These are phyloP conservation scores for Globisporangium acanthophoron DNA, from an alignment of 352 stramenopile species.

Conservation along the genomic window DNA sequence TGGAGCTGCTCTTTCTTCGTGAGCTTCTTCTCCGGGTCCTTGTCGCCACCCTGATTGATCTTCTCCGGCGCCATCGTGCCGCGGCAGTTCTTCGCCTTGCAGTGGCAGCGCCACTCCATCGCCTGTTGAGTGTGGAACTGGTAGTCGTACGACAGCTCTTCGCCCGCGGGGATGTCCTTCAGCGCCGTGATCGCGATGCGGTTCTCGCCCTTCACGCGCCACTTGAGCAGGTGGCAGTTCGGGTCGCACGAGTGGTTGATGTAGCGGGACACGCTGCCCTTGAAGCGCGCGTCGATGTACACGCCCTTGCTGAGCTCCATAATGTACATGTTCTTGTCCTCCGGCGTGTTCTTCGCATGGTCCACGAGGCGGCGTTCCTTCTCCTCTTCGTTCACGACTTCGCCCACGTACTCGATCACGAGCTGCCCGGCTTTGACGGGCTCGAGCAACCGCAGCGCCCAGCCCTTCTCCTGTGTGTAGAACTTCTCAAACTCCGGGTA, in stretches of 20 bases:
- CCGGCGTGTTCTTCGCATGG: slow-evolving; percentile 81
- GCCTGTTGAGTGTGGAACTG: slow-evolving; percentile 89
- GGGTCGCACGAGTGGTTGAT: slow-evolving; percentile 97
- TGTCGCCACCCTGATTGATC: slow-evolving; percentile 31
- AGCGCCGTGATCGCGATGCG: slow-evolving; percentile 91
- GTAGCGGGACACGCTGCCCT: slow-evolving; percentile 93
- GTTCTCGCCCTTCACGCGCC: slow-evolving; percentile 91
- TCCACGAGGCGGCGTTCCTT: slow-evolving; percentile 85
- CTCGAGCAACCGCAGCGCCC: slow-evolving; percentile 83
- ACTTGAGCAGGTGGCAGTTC: slow-evolving; percentile 94
- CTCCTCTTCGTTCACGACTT: slow-evolving; percentile 92
- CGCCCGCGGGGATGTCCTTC: slow-evolving; percentile 82
- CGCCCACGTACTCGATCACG: slow-evolving; percentile 93
- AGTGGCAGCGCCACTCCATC: slow-evolving; percentile 86
- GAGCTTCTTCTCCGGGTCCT: slow-evolving; percentile 46
- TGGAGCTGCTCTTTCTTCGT: slow-evolving; percentile 78
- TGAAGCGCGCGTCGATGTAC: slow-evolving; percentile 94
- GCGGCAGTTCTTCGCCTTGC: slow-evolving; percentile 70
- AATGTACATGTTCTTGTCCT: slow-evolving; percentile 97
- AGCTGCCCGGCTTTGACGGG: slow-evolving; percentile 79
- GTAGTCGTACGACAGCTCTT: slow-evolving; percentile 95
- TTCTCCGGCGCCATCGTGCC: slow-evolving; percentile 85
- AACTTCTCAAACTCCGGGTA: slow-evolving; percentile 75
- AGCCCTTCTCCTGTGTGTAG: slow-evolving; percentile 87
- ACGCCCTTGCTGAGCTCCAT: slow-evolving; percentile 90